These are phyloP conservation scores for Phytopythium oedochilum DNA, from an alignment of 352 stramenopile species.

Conservation along the genomic window DNA sequence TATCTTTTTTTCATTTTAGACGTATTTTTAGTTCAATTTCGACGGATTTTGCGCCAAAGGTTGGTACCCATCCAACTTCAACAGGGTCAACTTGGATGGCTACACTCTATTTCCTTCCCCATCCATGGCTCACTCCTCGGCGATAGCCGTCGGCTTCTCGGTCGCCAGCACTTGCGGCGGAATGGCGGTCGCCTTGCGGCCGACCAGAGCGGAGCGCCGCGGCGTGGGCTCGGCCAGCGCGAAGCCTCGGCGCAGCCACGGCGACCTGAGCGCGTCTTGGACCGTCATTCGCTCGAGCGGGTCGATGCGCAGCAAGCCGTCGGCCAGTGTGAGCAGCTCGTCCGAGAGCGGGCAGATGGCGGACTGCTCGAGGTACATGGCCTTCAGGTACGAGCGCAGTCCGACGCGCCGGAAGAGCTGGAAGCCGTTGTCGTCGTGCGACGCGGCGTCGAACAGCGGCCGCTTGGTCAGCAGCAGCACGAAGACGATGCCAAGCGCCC, in stretches of 20 bases:
- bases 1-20: not conserved
- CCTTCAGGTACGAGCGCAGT: slow-evolving; percentile 42
- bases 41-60: too few species aligned
- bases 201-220: not conserved
- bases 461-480: slow-evolving; percentile 53
- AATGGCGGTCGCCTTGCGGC: not conserved
- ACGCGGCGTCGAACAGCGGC: slow-evolving; percentile 46
- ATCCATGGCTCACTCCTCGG: not conserved
- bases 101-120: not conserved
- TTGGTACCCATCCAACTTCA: not conserved
- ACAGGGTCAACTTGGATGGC: not conserved
- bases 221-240: not conserved
- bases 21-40: not conserved
- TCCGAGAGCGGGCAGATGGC: slow-evolving; percentile 52
- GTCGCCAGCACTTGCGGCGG: not conserved
- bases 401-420: slow-evolving; percentile 47
- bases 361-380: slow-evolving; percentile 62
- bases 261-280: slow-evolving; percentile 54
- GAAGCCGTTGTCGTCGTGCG: slow-evolving; percentile 39
- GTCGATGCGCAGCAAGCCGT: slow-evolving; percentile 83
- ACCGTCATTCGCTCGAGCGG: slow-evolving; percentile 74
- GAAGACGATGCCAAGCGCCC: slow-evolving; percentile 54
- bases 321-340: slow-evolving; percentile 67
- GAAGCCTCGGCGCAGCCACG: slow-evolving; percentile 29
- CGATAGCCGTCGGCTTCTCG: not conserved